phyloP scores from a whole-genome alignment of 1,284 basidiomycete genomes.

The Trichosporon ovoides region DNA sequence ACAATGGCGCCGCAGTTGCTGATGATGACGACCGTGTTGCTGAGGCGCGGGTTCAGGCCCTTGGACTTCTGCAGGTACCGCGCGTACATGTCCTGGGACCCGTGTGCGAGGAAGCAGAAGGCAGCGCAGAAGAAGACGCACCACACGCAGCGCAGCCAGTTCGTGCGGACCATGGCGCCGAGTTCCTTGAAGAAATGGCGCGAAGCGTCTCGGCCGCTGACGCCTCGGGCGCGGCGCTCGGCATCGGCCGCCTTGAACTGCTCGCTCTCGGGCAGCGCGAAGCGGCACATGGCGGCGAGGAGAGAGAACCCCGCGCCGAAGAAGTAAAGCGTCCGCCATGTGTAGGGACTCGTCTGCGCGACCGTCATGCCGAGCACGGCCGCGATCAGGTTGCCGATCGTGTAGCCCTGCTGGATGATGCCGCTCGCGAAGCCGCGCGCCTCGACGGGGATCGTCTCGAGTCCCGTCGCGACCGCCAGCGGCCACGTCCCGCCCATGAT shows the following conservation, averaged over 20 bases:
- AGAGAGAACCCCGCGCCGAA: slow-evolving; percentile 60
- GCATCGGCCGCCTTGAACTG: slow-evolving; percentile 55
- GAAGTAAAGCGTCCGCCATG: slow-evolving; percentile 52
- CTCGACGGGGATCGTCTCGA: slow-evolving; percentile 83
- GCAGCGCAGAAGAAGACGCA: slow-evolving; percentile 57
- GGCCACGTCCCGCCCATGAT: slow-evolving; percentile 66
- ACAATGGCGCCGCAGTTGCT: slow-evolving; percentile 60
- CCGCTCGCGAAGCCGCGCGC: slow-evolving; percentile 80
- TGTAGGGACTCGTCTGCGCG: slow-evolving; percentile 32
- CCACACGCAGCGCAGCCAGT: slow-evolving; percentile 77
- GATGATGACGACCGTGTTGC: slow-evolving; percentile 82
- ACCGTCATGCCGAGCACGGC: slow-evolving; percentile 61
- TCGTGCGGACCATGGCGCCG: slow-evolving; percentile 65
- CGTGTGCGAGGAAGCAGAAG: slow-evolving; percentile 77
- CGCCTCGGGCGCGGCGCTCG: slow-evolving; percentile 43
- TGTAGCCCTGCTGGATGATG: slow-evolving; percentile 73
- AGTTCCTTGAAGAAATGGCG: slow-evolving; percentile 65
- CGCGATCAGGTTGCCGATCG: slow-evolving; percentile 53
- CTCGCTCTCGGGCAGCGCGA: slow-evolving; percentile 69
- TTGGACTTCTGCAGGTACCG: slow-evolving; percentile 27
- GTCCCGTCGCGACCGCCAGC: slow-evolving; percentile 51
- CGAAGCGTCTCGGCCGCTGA: slow-evolving; percentile 53
- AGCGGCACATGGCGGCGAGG: slow-evolving; percentile 64
- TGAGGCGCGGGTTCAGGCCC: slow-evolving; percentile 48
- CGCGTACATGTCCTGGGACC: slow-evolving; percentile 54